Base-by-base conservation (phyloP, 768 basidiomycete species). In the Lyophyllum semitale region DNA sequence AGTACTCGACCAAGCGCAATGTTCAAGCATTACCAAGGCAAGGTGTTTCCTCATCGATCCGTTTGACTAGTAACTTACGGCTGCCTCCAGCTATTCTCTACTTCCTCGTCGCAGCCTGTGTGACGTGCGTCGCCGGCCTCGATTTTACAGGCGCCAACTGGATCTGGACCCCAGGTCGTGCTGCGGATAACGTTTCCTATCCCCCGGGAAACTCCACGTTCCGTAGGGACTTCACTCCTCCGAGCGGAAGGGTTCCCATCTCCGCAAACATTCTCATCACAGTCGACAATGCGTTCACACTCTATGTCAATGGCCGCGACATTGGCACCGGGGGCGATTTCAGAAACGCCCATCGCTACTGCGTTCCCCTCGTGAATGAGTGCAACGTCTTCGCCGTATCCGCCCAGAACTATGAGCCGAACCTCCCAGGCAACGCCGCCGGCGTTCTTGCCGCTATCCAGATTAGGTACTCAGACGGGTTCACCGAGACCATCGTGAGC, bases 371-470 rank as follows among this genome's bases (percentile, higher is more conserved):
- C 35, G 55, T 42, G 1, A 52, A 68, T 1, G 49, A 53, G 7
- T 65, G 64, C 59, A 75, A 73, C 42, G 67, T 70, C 43, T 73
- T 75, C 40, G 71, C 73, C 8, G 63, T 73, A 8, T 58, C 63
- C 6, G 71, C 60, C 9, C 45, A 45, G 43, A 62, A 59, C 27
- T 20, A 51, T 11, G 66, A 66, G 37, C 44, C 42, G 0, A 30
- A 11, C 9, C 33, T 49, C 2, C 33, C 54, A 15, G 37, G 54
- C 18, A 66, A 66, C 45, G 62, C 71, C 15, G 71, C 72, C 1
- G 71, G 68, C 1, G 51, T 71, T 0, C 57, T 73, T 22, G 66
- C 67, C 3, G 64, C 67, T 25, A 66, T 73, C 27, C 57, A 71
- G 43, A 59, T 75, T 33, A 55, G 52, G 12, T 75, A 70, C 59